Base-by-base conservation (phyloP, 306 rosid genomes). In the Senna tora region DNA sequence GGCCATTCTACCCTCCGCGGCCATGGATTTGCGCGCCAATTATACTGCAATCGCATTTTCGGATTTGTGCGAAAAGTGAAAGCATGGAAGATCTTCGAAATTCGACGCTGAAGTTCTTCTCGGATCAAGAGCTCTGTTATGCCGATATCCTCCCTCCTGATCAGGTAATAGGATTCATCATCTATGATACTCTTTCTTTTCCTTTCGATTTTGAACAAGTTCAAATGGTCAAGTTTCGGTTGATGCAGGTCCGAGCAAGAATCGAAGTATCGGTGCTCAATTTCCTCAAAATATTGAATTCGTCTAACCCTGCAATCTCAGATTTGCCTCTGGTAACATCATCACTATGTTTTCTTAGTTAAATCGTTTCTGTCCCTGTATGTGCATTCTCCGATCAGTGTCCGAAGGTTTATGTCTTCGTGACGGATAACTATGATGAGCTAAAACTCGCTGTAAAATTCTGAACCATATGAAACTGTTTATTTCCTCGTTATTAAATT, bases 261-360 rank as follows among this genome's bases (percentile, higher is more conserved):
- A 94, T 91, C 75, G 95, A 94, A 85, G 89, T 91, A 0, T 85
- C 96, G 3, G 88, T 91, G 59, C 90, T 94, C 87, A 91, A 82
- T 76, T 94, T 94, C 71, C 87, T 94, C 87, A 78, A 81, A 60
- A 87, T 82, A 60, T 76, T 94, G 77, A 86, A 79, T 56, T 85
- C 96, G 12, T 77, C 92, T 4, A 77, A 71, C 52, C 97, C 97
- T 65, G 81, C 97, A 41, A 87, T 94, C 82, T 89, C 97, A 12
- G 76, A 85, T 77, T 91, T 89, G 71, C 91, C 92, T 76, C 77
- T 90, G 86, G 95, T 91, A 84, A 42, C 28, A 16, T 56, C 58
- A 14, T 42, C 30, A 4, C 67, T 20, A 0, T 42, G 55, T 17
- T 7, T 20, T 59, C 34, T 19, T 22, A 15, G 43, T 16, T 4